Conservation (phyloP, 352 stramenopile species). For the Heterotrichella gracilis region DNA sequence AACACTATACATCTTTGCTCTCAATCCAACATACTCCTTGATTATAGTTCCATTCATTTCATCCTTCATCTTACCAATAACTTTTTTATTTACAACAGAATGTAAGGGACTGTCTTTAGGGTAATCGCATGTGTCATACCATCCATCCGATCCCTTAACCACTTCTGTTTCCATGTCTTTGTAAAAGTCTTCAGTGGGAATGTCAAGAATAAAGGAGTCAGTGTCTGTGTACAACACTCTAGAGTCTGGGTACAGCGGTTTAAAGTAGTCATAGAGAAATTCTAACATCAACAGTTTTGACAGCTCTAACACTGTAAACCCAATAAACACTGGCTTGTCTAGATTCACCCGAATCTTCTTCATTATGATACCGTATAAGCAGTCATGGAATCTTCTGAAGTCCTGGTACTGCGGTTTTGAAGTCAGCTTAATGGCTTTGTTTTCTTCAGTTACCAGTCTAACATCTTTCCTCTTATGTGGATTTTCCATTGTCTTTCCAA, state of each 20-base stretch:
- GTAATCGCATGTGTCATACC: conserved; percentile 14
- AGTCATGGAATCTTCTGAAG: conserved; percentile 15
- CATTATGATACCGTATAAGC: conserved; percentile 8
- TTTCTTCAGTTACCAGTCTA: conserved; percentile 10
- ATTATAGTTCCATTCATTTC: conserved; percentile 13
- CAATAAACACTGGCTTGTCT: conserved; percentile 15
- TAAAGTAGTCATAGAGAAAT: conserved; percentile 15
- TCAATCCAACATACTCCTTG: conserved; percentile 15
- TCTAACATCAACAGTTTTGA: conserved; percentile 17
- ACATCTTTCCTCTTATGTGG: conserved; percentile 15
- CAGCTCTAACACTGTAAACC: conserved; percentile 15
- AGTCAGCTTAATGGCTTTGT: neutral
- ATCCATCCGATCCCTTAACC: too few species aligned
- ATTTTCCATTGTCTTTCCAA: conserved; percentile 19
- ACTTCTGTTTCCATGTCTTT: conserved; percentile 14
- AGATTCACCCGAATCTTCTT: conserved; percentile 14
- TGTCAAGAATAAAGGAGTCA: conserved; percentile 14
- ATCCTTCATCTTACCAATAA: conserved; percentile 18
- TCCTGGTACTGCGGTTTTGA: too few species aligned
- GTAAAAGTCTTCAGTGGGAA: conserved; percentile 16
- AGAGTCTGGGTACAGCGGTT: conserved; percentile 12
- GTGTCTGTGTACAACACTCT: conserved; percentile 15
- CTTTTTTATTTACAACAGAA: conserved; percentile 19
- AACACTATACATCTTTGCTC: conserved; percentile 16
- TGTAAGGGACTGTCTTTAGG: too few species aligned